These are phyloP conservation scores for Termitomyces heimii DNA, from an alignment of 768 basidiomycete species.

Conservation along the genomic window DNA sequence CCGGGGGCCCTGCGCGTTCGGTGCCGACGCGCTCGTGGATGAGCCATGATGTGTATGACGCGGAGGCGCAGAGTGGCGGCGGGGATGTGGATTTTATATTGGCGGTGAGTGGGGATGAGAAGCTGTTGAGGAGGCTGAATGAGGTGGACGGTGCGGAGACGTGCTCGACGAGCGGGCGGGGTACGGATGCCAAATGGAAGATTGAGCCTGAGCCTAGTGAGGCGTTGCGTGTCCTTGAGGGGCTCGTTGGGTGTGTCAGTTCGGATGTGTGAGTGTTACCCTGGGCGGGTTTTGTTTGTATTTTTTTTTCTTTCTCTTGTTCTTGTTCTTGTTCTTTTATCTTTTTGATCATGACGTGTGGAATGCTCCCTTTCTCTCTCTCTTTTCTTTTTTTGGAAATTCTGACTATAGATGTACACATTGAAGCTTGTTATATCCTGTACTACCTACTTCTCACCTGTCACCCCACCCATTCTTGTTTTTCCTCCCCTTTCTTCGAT, in stretches of 20 bases:
- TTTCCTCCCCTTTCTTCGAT: neutral
- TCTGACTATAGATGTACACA: neutral
- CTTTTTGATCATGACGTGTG: neutral
- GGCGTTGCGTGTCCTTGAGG: slow-evolving; percentile 12
- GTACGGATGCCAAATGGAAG: slow-evolving; percentile 78
- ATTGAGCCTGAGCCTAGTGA: slow-evolving; percentile 30
- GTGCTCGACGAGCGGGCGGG: slow-evolving; percentile 59
- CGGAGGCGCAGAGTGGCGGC: neutral
- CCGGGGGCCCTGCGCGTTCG: slow-evolving; percentile 44
- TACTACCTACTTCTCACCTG: neutral
- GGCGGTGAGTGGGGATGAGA: slow-evolving; percentile 72
- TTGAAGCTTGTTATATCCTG: neutral
- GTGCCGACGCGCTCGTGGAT: slow-evolving; percentile 33
- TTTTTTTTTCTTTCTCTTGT: neutral
- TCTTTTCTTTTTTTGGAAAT: no score
- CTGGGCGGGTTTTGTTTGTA: neutral
- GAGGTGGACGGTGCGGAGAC: slow-evolving; percentile 72
- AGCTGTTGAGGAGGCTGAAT: slow-evolving; percentile 67
- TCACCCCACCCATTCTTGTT: no score
- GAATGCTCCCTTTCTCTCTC: neutral
- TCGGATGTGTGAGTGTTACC: neutral
- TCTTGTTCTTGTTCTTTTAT: neutral
- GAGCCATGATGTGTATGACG: slow-evolving; percentile 21
- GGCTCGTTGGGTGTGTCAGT: neutral
- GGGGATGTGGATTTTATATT: slow-evolving; percentile 54